Base-by-base conservation (phyloP, 1,139 yeast genomes). In the Blastobotrys ciferrii region DNA sequence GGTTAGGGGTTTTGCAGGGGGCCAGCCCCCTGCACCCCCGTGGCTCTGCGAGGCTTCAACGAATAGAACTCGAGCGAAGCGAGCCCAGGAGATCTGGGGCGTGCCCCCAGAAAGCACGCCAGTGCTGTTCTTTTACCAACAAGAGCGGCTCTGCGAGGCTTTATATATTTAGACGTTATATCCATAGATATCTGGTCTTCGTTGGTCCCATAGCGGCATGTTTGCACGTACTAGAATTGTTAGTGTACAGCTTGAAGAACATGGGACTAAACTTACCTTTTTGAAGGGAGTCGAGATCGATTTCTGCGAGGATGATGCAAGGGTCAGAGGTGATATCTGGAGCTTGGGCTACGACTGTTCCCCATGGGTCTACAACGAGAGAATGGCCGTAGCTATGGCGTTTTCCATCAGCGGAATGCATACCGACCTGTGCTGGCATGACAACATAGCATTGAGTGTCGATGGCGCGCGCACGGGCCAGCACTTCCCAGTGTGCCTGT, bases 351-450 rank as follows among this genome's bases (percentile, higher is more conserved):
- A 92, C 56, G 1, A 88, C 74, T 0, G 80, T 76, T 0, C 98
- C 98, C 95, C 96, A 88, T 0, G 98, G 98, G 58, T 87, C 94
- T 17, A 91, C 78, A 7, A 91, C 80, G 57, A 91, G 71, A 0
- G 95, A 77, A 59, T 89, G 95, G 0, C 98, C 98, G 70, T 83
- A 92, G 56, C 92, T 84, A 36, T 64, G 65, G 3, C 76, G 61
- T 56, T 65, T 74, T 7, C 78, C 75, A 4, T 63, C 71, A 1
- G 62, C 53, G 37, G 69, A 70, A 64, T 92, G 98, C 31, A 72
- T 71, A 1, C 98, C 98, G 49, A 82, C 80, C 64, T 91, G 98
- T 0, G 95, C 97, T 0, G 98, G 92, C 85, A 91, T 82, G 3
- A 92, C 73, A 2, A 92, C 95, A 65, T 77, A 92, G 58, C 87